phyloP scores from a whole-genome alignment of 768 basidiomycete genomes.

The Podaxis sp. region DNA sequence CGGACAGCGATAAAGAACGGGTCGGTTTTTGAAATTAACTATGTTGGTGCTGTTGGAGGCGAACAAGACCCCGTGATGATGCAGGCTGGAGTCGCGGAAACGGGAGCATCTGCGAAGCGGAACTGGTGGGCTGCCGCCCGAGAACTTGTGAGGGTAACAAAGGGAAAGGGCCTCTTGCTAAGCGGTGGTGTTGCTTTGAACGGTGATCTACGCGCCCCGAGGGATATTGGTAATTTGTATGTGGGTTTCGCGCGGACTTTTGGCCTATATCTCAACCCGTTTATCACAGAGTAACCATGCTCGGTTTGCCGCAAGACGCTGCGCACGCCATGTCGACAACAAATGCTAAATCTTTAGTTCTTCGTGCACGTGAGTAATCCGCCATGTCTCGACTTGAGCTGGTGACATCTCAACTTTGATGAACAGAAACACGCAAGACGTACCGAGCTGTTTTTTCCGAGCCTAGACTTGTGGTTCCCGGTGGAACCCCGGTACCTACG shows the following conservation, averaged over 20 bases:
- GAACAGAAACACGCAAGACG: slow-evolving; percentile 76
- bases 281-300: slow-evolving; percentile 53
- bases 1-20: slow-evolving; percentile 82
- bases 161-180: slow-evolving; percentile 74
- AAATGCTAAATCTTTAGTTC: slow-evolving; percentile 62
- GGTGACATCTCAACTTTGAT: background rate
- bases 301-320: slow-evolving; percentile 68
- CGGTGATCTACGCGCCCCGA: slow-evolving; percentile 66
- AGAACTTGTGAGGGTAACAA: slow-evolving; percentile 78
- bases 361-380: slow-evolving; percentile 66
- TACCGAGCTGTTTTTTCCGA: slow-evolving; percentile 81
- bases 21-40: slow-evolving; percentile 79
- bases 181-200: slow-evolving; percentile 66
- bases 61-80: slow-evolving; percentile 49
- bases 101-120: slow-evolving; percentile 56
- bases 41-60: slow-evolving; percentile 70
- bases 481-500: background rate
- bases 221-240: slow-evolving; percentile 77
- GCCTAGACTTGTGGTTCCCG: slow-evolving; percentile 63
- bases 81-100: slow-evolving; percentile 50
- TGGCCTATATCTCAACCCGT: background rate
- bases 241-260: slow-evolving; percentile 22
- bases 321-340: slow-evolving; percentile 64
- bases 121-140: slow-evolving; percentile 85
- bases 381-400: background rate